These are phyloP conservation scores for Artomyces pyxidatus DNA, from an alignment of 768 basidiomycete species.

Conservation along the genomic window DNA sequence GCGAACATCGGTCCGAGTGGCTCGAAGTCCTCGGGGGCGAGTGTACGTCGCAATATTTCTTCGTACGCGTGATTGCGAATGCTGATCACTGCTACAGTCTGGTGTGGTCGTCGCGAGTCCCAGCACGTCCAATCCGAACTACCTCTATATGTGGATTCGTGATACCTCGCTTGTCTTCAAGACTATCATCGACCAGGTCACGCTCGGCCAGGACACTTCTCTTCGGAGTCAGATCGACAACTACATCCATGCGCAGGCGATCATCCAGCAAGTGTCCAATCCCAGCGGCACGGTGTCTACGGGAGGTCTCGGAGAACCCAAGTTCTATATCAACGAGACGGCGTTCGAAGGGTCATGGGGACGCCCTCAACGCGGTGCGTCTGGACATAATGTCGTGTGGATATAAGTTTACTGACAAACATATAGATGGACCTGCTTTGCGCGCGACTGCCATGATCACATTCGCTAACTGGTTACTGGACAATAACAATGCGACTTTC, in stretches of 20 bases:
- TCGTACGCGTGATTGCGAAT: not conserved
- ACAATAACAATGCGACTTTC: constrained; percentile 40
- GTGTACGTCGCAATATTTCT: constrained; percentile 20
- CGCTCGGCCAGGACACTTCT: constrained; percentile 40
- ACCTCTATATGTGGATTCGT: constrained; percentile 71
- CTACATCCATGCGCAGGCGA: constrained; percentile 47
- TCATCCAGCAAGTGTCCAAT: constrained; percentile 59
- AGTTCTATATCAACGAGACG: constrained; percentile 60
- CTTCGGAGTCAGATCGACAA: constrained; percentile 46
- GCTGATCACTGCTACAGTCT: constrained; percentile 14
- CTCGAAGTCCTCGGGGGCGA: constrained; percentile 46
- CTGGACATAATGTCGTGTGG: too few species aligned
- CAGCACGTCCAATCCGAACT: constrained; percentile 37
- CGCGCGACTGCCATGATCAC: constrained; percentile 61
- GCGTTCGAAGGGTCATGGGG: constrained; percentile 35
- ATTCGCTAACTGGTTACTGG: constrained; percentile 61
- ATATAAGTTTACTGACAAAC: too few species aligned
- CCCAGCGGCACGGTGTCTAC: constrained; percentile 58
- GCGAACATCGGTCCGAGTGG: constrained; percentile 65
- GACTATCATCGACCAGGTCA: constrained; percentile 42
- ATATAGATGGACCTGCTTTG: constrained; percentile 65
- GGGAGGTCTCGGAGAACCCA: constrained; percentile 76
- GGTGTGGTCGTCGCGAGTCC: constrained; percentile 38
- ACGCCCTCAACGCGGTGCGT: constrained; percentile 55
- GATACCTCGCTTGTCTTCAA: constrained; percentile 73